Percentiles rank a stretch among this genome's conserved stretches.
phyloP scores from a whole-genome alignment of 2,329 filamentous ascomycete species.

The Fusarium sublunatum region DNA sequence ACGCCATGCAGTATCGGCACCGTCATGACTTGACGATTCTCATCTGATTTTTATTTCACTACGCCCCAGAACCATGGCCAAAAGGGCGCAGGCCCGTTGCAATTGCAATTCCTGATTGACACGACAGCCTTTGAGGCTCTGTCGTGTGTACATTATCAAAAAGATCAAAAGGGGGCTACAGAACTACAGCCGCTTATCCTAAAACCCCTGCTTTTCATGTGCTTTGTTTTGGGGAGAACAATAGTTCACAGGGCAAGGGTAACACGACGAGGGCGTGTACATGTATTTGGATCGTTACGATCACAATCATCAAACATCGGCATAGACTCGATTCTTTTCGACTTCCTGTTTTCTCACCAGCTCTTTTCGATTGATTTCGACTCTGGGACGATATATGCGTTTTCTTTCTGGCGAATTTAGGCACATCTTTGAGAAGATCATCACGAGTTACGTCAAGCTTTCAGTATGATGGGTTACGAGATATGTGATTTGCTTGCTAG shows the following conservation, averaged over 20 bases:
- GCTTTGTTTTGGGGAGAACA: conserved; percentile 29
- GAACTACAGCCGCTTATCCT: conserved; percentile 40
- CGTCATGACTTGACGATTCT: conserved; percentile 57
- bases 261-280: conserved; percentile 46
- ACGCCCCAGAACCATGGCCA: conserved; percentile 43
- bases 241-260: conserved; percentile 27
- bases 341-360: conserved; percentile 40
- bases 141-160: conserved; percentile 53
- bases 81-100: conserved; percentile 41
- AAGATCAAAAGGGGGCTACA: conserved; percentile 46
- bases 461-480: conserved; percentile 27
- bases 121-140: conserved; percentile 45
- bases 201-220: conserved; percentile 25
- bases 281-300: conserved; percentile 50
- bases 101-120: conserved; percentile 40
- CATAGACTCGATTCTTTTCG: conserved; percentile 44
- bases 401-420: conserved; percentile 19
- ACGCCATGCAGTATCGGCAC: conserved; percentile 51
- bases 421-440: conserved; percentile 15
- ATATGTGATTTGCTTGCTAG: conserved; percentile 21
- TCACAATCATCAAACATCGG: conserved; percentile 40
- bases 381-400: conserved; percentile 24
- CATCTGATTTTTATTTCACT: conserved; percentile 52
- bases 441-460: conserved; percentile 28
- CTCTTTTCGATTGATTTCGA: conserved; percentile 35